Base-by-base conservation (phyloP, 441 rosid genomes). In the Geranium incanum region DNA sequence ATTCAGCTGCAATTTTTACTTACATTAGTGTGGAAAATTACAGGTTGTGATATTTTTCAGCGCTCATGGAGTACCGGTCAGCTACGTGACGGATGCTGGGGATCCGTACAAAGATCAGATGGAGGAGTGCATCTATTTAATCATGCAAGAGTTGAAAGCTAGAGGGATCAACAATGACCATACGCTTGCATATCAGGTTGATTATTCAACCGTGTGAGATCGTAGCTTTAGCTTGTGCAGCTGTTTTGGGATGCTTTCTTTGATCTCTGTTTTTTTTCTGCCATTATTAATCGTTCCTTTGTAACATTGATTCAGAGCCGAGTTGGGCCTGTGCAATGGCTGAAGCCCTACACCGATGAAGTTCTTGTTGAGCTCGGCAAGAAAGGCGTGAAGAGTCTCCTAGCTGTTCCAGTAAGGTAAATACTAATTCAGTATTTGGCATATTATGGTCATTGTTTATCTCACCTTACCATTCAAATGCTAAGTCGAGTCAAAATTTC, bases 281-380 rank as follows among this genome's bases (percentile, higher is more conserved):
- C 85, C 63, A 57, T 18, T 16, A 9, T 9, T 57, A 57, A 57
- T 0, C 18, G 8, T 18, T 15, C 15, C 63, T 57, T 57, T 57
- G 63, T 57, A 57, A 16, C 63, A 57, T 57, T 18, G 28, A 23
- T 65, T 48, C 45, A 95, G 99, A 95, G 98, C 79, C 93, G 99
- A 79, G 98, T 95, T 74, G 99, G 99, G n/a, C 99, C 98, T 71
- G 98, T 95, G 68, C 84, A 89, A 68, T 95, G 97, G 98, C 78
- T 92, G 82, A 95, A 88, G 81, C 97, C 99, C 13, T 95, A 95
- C 84, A 90, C 99, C 0, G 97, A 92, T 81, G 91, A 95, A 80
- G 97, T 90, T 74, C 94, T 95, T 41, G 90, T 92, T 2, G 93
- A 92, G 80, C 95, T 95, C 74, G 99, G 99, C 72, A 86, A 85